Evolutionary conservation across 2,329 filamentous ascomycete species (phyloP).

Genomic region (Exserohilum rostratum): DNA sequence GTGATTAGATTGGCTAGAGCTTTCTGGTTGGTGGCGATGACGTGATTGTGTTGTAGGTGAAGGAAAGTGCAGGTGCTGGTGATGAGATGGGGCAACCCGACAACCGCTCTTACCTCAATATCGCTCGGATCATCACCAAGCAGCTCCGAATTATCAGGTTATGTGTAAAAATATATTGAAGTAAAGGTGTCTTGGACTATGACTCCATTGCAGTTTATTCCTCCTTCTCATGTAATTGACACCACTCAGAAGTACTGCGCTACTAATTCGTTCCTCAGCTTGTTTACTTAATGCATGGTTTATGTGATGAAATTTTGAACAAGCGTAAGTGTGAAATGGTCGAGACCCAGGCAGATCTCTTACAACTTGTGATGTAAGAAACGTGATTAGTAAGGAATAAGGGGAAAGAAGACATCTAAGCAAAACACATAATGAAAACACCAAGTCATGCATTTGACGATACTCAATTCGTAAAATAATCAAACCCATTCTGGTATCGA

Average conservation of each 20-base stretch:
- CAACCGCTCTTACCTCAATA: neutral
- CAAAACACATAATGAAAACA: neutral
- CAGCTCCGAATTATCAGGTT: neutral
- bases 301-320: neutral
- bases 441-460: neutral
- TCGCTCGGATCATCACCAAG: neutral
- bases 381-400: too few species aligned
- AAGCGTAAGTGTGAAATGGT: neutral
- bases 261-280: too few species aligned
- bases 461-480: neutral
- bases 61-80: slow-evolving; percentile 6
- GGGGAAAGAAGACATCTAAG: neutral
- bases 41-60: neutral
- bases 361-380: neutral
- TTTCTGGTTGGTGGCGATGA: slow-evolving; percentile 6
- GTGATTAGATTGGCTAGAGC: neutral
- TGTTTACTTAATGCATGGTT: too few species aligned
- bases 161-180: too few species aligned
- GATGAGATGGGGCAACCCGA: neutral
- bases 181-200: too few species aligned
- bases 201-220: too few species aligned
- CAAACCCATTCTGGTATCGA: too few species aligned
- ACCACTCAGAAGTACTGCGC: too few species aligned
- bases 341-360: neutral
- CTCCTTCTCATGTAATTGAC: too few species aligned